Evolutionary conservation across 495 filamentous ascomycete species (phyloP), one percentile per base, ranked within the genome.

Genomic region (Bathelium albidoporum): DNA sequence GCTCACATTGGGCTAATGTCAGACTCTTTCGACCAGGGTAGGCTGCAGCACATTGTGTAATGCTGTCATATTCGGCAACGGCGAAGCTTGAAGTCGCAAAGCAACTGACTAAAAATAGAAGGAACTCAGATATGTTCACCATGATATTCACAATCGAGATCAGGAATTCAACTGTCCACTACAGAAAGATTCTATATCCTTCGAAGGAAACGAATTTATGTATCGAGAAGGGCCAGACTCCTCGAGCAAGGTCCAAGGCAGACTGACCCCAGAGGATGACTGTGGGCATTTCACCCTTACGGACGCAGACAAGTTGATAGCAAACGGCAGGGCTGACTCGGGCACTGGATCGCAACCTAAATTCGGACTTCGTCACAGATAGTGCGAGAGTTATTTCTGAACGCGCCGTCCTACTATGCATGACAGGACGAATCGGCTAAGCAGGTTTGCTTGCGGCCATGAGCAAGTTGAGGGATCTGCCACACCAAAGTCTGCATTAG

Each of bases 1-100:
- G 20, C 22, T 66, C 22, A 55, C 64, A 66, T 52, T 66, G 60
- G n/a, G 16, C 60, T 26, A 66, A n/a, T 0, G 49, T 62, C 61
- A 63, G 53, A 11, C 22, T 28, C 16, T 28, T 41, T 22, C 63
- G 22, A 28, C 24, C 52, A 49, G 45, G 49, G 31, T 20, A 36
- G 3, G 58, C 58, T 18, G 58, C 14, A 18, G 58, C 58, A 36
- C 49, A 55, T 20, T 55, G 49, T 55, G 49, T 28, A 55, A 55
- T 55, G 16, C 49, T 55, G 24, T 29, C 24, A 55, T 28, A 55
- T 20, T 55, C 22, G 24, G 49, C 49, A 55, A 10, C 16, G 24
- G 49, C 49, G 44, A 12, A 20, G 44, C 44, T 20, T 16, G 44
- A 5, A 18, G 22, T 5, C 12, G 22, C 14, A 49, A 12, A 20